Evolutionary conservation across 164 flowering plant species (phyloP), one percentile per base, ranked within the genome.

Genomic region (Piper betle): DNA sequence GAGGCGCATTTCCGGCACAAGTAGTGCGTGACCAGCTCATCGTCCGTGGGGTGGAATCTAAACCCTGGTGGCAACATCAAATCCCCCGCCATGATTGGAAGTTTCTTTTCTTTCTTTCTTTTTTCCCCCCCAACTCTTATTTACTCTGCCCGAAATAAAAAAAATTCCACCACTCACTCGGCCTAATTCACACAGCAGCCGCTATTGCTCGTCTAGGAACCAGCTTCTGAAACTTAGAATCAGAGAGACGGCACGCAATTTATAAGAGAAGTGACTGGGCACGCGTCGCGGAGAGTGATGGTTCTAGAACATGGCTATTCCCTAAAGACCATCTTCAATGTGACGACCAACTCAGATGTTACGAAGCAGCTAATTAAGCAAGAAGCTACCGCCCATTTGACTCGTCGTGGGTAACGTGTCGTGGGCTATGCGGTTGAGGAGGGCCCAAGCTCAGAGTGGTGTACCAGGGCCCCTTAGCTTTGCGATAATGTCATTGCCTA

Each of bases 11-110:
- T 69, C 4, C 64, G 37, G 38, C 60, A 63, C 12, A 69, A 61
- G 64, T 69, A 69, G 55, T 69, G 67, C 37, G 48, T 53, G 4
- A 69, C 64, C 19, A 69, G 72, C 53, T 69, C 72, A 52, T 69
- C 72, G 38, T 69, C 72, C 2, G 72, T 64, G 6, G 72, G 72
- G 13, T 69, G 72, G 52, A 68, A 68, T 5, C 71, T 53, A 37
- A 68, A 68, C 25, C 71, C 71, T 2, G 66, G 66, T 11, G 71
- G 71, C 56, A 68, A 62, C 54, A 58, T 62, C 25, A 72, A 40
- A 20, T 72, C 72, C 66, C 54, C 61, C 68, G 25, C 68, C 71
- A 53, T 71, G 64, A 52, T 55, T 62, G 54, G 57, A 48, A n/a
- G 63, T 64, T 7, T 6, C 60, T 37, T 8, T 39, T n/a, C 53